Percentiles rank a stretch among this genome's conserved stretches.
phyloP scores from a whole-genome alignment of 1,139 yeast genomes.

The Eremothecium cymbalariae region DNA sequence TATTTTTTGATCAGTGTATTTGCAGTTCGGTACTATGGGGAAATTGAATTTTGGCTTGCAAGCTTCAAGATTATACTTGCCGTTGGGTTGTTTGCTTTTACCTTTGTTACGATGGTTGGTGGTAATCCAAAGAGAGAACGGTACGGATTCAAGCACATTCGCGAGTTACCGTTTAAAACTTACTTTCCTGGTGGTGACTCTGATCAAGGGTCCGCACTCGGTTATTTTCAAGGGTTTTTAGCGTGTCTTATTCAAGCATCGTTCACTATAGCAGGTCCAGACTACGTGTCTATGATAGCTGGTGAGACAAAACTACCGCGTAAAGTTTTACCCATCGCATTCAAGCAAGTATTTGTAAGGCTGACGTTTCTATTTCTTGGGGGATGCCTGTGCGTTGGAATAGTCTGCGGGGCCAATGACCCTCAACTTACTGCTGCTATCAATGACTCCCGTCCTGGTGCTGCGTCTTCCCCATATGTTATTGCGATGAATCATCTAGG shows the following conservation, averaged over 20 bases:
- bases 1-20: constrained; percentile 59
- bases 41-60: constrained; percentile 72
- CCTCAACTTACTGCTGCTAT: constrained; percentile 39
- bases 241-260: constrained; percentile 53
- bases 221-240: constrained; percentile 65
- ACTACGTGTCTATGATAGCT: constrained; percentile 74
- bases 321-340: constrained; percentile 67
- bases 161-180: constrained; percentile 46
- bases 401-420: constrained; percentile 47
- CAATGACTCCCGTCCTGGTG: constrained; percentile 44
- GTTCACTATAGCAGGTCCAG: constrained; percentile 78
- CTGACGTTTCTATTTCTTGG: constrained; percentile 61
- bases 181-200: constrained; percentile 45
- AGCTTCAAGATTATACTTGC: constrained; percentile 65
- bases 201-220: constrained; percentile 32
- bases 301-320: constrained; percentile 78
- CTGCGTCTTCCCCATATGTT: constrained; percentile 57
- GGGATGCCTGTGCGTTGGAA: constrained; percentile 54
- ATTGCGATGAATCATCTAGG: constrained; percentile 50
- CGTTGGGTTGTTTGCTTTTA: constrained; percentile 62
- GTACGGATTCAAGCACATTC: constrained; percentile 63
- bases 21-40: constrained; percentile 71
- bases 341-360: constrained; percentile 66
- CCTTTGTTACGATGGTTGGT: constrained; percentile 75
- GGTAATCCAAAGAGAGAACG: constrained; percentile 65